Evolutionary conservation across 73 alveolate genomes (phyloP).

Genomic region (Stentor roeselii): DNA sequence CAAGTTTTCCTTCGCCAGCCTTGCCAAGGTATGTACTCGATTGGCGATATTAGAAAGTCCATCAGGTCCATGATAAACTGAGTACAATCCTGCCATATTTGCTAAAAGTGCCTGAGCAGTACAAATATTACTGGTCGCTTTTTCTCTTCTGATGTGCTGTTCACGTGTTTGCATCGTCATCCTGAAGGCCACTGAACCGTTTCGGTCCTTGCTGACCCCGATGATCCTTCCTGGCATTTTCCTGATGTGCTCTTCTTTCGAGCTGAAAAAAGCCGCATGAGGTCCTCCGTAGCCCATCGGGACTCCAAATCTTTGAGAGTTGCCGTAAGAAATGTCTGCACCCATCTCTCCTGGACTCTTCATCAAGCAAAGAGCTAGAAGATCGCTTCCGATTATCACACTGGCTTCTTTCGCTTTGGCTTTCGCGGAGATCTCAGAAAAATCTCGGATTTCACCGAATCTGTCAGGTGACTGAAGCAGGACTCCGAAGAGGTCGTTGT

Average conservation of each 20-base stretch:
- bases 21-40: slow-evolving; percentile 62
- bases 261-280: slow-evolving; percentile 90
- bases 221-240: slow-evolving; percentile 95
- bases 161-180: slow-evolving; percentile 95
- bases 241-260: slow-evolving; percentile 70
- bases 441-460: slow-evolving; percentile 62
- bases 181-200: slow-evolving; percentile 75
- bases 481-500: slow-evolving; percentile 63
- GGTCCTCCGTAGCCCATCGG: slow-evolving; percentile 98
- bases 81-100: slow-evolving; percentile 84
- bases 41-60: slow-evolving; percentile 75
- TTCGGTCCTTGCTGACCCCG: slow-evolving; percentile 79
- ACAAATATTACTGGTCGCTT: slow-evolving; percentile 90
- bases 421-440: slow-evolving; percentile 43
- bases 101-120: slow-evolving; percentile 94
- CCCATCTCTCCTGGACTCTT: slow-evolving; percentile 89
- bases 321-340: slow-evolving; percentile 87
- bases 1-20: slow-evolving; percentile 33
- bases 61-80: slow-evolving; percentile 38
- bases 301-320: slow-evolving; percentile 88
- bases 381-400: slow-evolving; percentile 52
- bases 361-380: slow-evolving; percentile 43
- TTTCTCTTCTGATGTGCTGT: slow-evolving; percentile 91
- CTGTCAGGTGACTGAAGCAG: slow-evolving; percentile 67
- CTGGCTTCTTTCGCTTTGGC: slow-evolving; percentile 32